Evolutionary conservation across 495 filamentous ascomycete genomes (phyloP).

Genomic region (Achaetomiella virescens): DNA sequence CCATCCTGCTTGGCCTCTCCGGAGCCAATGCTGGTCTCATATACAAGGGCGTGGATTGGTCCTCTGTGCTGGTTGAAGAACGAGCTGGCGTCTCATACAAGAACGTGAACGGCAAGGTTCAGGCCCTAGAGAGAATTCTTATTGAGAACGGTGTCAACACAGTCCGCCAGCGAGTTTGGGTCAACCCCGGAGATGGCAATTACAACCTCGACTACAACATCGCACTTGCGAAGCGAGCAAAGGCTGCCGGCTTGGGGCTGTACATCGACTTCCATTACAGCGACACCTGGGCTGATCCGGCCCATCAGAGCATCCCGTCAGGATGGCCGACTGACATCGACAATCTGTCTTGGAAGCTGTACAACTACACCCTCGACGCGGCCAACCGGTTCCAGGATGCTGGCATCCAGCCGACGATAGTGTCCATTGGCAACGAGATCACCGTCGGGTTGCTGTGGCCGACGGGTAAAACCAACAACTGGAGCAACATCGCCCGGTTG

Average conservation of each 20-base stretch:
- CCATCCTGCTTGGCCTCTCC: constrained; percentile 17
- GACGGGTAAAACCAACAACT: constrained; percentile 46
- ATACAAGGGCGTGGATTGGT: constrained; percentile 68
- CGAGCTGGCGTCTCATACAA: constrained; percentile 54
- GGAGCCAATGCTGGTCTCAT: constrained; percentile 43
- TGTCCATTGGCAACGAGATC: constrained; percentile 70
- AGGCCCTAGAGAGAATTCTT: constrained; percentile 58
- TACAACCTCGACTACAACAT: constrained; percentile 68
- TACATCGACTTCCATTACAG: constrained; percentile 67
- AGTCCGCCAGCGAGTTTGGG: constrained; percentile 67
- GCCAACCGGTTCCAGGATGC: constrained; percentile 53
- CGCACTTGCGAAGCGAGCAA: constrained; percentile 56
- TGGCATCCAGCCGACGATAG: constrained; percentile 50
- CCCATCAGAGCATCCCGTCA: constrained; percentile 47
- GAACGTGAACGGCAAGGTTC: constrained; percentile 43
- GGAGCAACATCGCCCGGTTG: constrained; percentile 52
- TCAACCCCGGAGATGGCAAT: constrained; percentile 57
- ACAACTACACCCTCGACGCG: constrained; percentile 59
- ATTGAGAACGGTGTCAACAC: constrained; percentile 61
- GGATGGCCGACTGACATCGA: constrained; percentile 56
- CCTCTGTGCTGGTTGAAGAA: constrained; percentile 61
- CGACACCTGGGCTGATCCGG: constrained; percentile 55
- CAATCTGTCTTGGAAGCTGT: constrained; percentile 53
- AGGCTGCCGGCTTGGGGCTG: constrained; percentile 56
- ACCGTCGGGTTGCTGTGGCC: constrained; percentile 59